Base-by-base conservation (phyloP, 495 filamentous ascomycete species). In the Podospora pseudocomata region DNA sequence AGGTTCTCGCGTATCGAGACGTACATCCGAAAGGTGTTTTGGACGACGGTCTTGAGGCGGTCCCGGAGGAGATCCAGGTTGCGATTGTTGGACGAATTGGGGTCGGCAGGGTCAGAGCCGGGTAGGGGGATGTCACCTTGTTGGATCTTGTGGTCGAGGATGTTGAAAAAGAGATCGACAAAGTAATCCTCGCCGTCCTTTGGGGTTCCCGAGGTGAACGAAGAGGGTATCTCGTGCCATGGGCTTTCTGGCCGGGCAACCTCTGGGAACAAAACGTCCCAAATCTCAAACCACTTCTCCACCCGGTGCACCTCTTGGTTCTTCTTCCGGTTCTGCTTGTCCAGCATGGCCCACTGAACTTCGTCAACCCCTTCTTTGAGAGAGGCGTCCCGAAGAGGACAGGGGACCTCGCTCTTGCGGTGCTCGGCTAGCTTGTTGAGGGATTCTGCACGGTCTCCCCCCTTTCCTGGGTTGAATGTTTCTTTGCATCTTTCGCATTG, bases 201-300 rank as follows among this genome's bases (percentile, higher is more conserved):
- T 67, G 67, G 39, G 70, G 67, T 19, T 62, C 65, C 15, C 9
- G 39, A 49, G 1, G 39, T 30, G 66, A 63, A 56, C 23, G 69
- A 59, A 5, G 63, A 34, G 6, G 39, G 60, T 32, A 73, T 65
- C 49, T 73, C 70, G 64, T 75, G 68, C 71, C 73, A 68, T 75
- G 44, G 73, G 30, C 66, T 75, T 16, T 72, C 64, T 4, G 73
- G 73, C 2, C 71, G 60, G 13, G 54, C 23, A 9, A 66, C 65
- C 18, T 63, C 73, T 3, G 70, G 71, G 30, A 75, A 75, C 11
- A 75, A 60, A 15, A 75, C 70, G 44, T 72, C 73, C 73, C 73
- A 75, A 13, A 75, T 75, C 68, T 75, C 73, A 23, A 72, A 73
- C 73, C 73, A 75, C 64, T 75, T 75, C 66, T 73, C 73, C 11